Percentiles rank a stretch among this genome's conserved stretches.
These are phyloP conservation scores for Entoloma clypeatum DNA, from an alignment of 1,284 basidiomycete species.

Conservation along the genomic window DNA sequence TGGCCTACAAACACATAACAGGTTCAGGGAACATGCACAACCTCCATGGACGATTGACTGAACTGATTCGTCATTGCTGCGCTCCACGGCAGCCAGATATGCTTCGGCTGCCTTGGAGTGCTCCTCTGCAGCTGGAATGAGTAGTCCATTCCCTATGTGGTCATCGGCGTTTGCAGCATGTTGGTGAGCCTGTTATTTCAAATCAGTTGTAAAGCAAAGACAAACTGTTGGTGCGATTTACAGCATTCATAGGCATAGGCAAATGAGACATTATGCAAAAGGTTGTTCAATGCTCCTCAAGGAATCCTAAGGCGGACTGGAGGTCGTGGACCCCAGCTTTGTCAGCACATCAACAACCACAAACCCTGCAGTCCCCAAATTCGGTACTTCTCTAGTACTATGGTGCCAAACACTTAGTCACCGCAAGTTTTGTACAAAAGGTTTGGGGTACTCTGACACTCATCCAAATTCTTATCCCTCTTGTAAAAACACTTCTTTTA, in stretches of 20 bases:
- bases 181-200: constrained; percentile 62
- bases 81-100: constrained; percentile 65
- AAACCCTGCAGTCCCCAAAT: constrained; percentile 4
- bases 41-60: constrained; percentile 20
- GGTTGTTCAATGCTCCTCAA: neutral
- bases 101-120: constrained; percentile 65
- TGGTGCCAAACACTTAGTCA: constrained; percentile 12
- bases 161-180: constrained; percentile 79
- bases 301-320: no score
- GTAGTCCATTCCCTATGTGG: constrained; percentile 53
- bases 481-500: constrained; percentile 6
- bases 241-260: constrained; percentile 35
- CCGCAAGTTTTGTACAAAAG: constrained; percentile 6
- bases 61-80: constrained; percentile 69
- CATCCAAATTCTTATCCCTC: constrained; percentile 9
- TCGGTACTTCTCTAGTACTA: neutral
- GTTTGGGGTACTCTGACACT: neutral
- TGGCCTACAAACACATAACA: constrained; percentile 47
- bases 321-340: no score
- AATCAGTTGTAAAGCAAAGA: constrained; percentile 5
- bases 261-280: constrained; percentile 20
- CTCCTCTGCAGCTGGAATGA: constrained; percentile 63
- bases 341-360: neutral
- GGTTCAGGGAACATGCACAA: constrained; percentile 6
- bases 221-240: constrained; percentile 20